Evolutionary conservation across 2,329 filamentous ascomycete genomes (phyloP), one percentile per base, ranked within the genome.

Genomic region (Reticulascus tulasneorum): DNA sequence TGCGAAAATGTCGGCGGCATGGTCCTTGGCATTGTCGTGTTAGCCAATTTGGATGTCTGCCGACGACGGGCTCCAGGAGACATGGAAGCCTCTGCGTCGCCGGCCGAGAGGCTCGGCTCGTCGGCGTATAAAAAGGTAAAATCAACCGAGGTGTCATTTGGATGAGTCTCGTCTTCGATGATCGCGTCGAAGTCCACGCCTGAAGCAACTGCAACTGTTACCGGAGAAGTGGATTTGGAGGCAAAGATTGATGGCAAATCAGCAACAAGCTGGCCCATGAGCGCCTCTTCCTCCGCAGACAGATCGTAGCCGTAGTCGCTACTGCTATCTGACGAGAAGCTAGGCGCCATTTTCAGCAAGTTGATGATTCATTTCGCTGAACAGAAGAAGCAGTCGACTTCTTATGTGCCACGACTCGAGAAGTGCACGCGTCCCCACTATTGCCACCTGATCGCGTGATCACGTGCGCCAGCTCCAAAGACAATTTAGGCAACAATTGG

Each of bases 221-320:
- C 17, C 12, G 13, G 31, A 6, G 32, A 22, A 10, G 23, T 13
- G 4, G 24, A 19, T 7, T 29, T 18, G 23, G 24, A 16, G 21
- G 38, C 12, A 13, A 37, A 20, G 13, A 13, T 8, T 24, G 24
- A 45, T 25, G 24, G 44, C 22, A 37, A 23, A 25, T 52, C 40
- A 11, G 55, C 48, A 29, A 52, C 51, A 24, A 66, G 50, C 32
- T 60, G 40, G 34, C 56, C 48, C 12, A 72, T 48, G 28, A 65
- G 42, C 25, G 63, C 47, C 40, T 74, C 70, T 20, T 74, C 69
- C 19, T 73, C 69, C 2, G 53, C 44, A 4, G 67, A 65, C 27
- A 71, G 55, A 45, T 72, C 64, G 47, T 68, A 71, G 38, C 59
- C 65, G 51, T 67, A 73, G 27, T 71, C 66, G 46, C 55, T 60